Evolutionary conservation across 352 stramenopile species (phyloP), one percentile per base, ranked within the genome.

Genomic region (Vaucheria bursata): DNA sequence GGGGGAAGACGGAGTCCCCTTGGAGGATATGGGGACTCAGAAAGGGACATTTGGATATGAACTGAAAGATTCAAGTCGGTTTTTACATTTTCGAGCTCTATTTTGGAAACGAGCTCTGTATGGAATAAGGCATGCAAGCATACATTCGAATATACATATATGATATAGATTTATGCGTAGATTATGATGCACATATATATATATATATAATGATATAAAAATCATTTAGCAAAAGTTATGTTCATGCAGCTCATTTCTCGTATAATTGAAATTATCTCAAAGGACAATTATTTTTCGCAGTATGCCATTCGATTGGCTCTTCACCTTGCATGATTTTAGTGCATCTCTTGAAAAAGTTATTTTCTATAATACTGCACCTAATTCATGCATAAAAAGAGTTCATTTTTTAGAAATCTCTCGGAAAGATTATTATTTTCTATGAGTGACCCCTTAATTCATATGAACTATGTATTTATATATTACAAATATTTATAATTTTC

Each of bases 11-110:
- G 45, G 45, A 59, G 25, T 12, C 12, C 12, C 12, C 12, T 36
- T 50, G 50, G 36, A 74, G 12, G 25, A 65, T 5, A 31, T 33
- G 73, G 73, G 59, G 1, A 5, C 31, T 34, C 32, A 35, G 71
- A n/a, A 70, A 7, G 8, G 64, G 8, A 34, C 64, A 7, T 29
- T 38, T 45, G 64, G 25, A 12, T 18, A 33, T 7, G 73, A 8
- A n/a, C 6, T n/a, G n/a, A n/a, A n/a, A n/a, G n/a, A n/a, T 3
- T 25, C 32, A 45, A 7, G 59, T 67, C 25, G 73, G 73, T 67
- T 64, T 40, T 32, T 52, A 37, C 77, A 82, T 65, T 74, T 82
- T 45, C 52, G 45, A 34, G 77, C 77, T 25, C 72, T 82, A 38
- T 18, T 82, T 1, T 34, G 36, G n/a, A 82, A 82, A 33, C 45